A percentile compares a stretch with the other conserved stretches of the same genome.
Evolutionary conservation across 108 stramenopile genomes (phyloP).

Genomic region (Poteriospumella lacustris): DNA sequence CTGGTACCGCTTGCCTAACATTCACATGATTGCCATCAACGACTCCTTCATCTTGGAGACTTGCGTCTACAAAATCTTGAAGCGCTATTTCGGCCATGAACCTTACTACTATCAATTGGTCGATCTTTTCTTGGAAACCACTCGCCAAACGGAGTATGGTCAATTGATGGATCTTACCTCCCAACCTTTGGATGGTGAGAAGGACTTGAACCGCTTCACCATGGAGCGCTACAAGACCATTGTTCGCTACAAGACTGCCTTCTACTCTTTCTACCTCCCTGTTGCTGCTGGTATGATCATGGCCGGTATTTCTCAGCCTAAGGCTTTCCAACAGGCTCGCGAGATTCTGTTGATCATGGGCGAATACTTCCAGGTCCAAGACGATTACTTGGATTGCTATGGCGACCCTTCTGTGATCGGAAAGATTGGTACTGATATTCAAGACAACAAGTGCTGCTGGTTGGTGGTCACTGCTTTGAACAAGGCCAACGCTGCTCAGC

Average conservation of each 20-base stretch:
- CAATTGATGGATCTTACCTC: constrained; percentile 81
- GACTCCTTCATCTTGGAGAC: constrained; percentile 85
- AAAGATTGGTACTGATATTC: constrained; percentile 99
- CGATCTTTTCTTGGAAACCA: constrained; percentile 71
- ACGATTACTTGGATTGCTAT: constrained; percentile 96
- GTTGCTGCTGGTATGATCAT: constrained; percentile 71
- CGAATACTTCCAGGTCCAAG: constrained; percentile 98
- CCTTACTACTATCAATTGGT: constrained; percentile 64
- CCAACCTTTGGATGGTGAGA: constrained; percentile 51
- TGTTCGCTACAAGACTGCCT: constrained; percentile 98
- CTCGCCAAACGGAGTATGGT: constrained; percentile 87
- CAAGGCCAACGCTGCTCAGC: constrained; percentile 38
- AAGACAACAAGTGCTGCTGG: constrained; percentile 99
- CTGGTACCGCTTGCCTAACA: constrained; percentile 63
- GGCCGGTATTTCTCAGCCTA: constrained; percentile 42
- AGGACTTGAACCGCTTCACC: constrained; percentile 43
- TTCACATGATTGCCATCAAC: constrained; percentile 89
- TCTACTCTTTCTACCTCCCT: constrained; percentile 94
- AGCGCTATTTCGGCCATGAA: constrained; percentile 72
- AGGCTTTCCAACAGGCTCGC: constrained; percentile 56
- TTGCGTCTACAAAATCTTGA: constrained; percentile 75
- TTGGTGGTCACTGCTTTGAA: constrained; percentile 77
- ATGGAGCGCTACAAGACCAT: constrained; percentile 51
- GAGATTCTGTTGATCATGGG: constrained; percentile 78
- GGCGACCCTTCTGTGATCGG: constrained; percentile 85